Conservation (phyloP, 129 eudicot genomes). For the Lonicera japonica region DNA sequence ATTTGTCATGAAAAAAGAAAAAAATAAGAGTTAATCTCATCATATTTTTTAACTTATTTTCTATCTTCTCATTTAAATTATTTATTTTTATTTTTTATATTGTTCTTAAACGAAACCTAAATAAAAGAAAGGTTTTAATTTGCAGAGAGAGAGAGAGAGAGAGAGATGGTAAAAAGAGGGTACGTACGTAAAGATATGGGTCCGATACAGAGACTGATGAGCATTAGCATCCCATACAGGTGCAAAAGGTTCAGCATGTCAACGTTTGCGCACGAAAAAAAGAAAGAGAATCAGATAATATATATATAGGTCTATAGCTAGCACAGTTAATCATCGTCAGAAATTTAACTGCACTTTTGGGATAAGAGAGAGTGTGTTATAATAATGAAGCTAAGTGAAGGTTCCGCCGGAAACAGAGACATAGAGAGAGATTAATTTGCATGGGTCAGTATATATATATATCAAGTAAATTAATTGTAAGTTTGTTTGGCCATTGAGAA, state of each 20-base stretch:
- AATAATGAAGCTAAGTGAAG: too few species aligned
- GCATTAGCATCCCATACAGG: neutral
- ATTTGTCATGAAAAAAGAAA: too few species aligned
- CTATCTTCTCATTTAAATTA: too few species aligned
- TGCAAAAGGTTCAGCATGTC: slow-evolving; percentile 4
- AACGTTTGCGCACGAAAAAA: slow-evolving; percentile 1
- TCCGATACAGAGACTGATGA: neutral
- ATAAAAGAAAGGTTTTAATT: too few species aligned
- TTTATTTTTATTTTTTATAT: too few species aligned
- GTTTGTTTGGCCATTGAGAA: neutral
- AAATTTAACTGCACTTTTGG: neutral
- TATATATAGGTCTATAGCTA: too few species aligned
- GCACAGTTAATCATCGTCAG: slow-evolving; percentile 2
- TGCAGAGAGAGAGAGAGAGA: too few species aligned
- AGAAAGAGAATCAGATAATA: neutral
- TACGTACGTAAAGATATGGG: slow-evolving; percentile 14
- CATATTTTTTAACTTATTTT: too few species aligned
- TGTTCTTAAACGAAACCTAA: too few species aligned
- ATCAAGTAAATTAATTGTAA: neutral
- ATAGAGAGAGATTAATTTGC: too few species aligned
- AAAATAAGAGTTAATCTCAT: too few species aligned
- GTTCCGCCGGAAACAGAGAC: neutral
- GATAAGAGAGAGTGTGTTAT: neutral
- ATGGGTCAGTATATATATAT: too few species aligned
- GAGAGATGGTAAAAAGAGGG: neutral